A percentile compares a stretch with the other conserved stretches of the same genome.
phyloP scores from a whole-genome alignment of 768 basidiomycete genomes.

The Suillus subluteus region DNA sequence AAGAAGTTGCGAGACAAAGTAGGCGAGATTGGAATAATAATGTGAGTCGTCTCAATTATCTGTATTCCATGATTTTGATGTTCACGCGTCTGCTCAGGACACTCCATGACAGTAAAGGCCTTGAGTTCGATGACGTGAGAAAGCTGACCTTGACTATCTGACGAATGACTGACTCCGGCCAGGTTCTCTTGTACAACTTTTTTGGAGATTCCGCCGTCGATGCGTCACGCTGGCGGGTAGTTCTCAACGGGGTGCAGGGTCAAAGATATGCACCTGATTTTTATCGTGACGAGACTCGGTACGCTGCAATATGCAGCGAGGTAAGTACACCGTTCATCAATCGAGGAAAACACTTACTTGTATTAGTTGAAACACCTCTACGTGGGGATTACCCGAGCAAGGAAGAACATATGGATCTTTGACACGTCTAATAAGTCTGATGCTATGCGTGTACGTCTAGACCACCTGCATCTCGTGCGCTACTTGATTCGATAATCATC shows the following conservation, averaged over 20 bases:
- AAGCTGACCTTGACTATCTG: too few species aligned
- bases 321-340: constrained; percentile 34
- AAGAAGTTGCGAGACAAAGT: constrained; percentile 52
- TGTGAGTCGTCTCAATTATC: constrained; percentile 42
- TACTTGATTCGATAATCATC: background rate
- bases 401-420: constrained; percentile 72
- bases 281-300: constrained; percentile 44
- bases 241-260: constrained; percentile 47
- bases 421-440: constrained; percentile 60
- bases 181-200: constrained; percentile 79
- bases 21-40: constrained; percentile 60
- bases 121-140: constrained; percentile 27
- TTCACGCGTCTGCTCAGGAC: constrained; percentile 23
- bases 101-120: constrained; percentile 35
- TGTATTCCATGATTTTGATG: background rate
- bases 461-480: background rate
- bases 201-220: constrained; percentile 64
- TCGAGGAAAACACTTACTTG: background rate
- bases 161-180: constrained; percentile 2
- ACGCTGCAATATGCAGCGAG: constrained; percentile 60
- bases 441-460: constrained; percentile 54
- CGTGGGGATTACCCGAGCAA: constrained; percentile 70
- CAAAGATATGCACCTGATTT: constrained; percentile 45
- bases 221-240: constrained; percentile 58
- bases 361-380: constrained; percentile 66